phyloP scores from a whole-genome alignment of 805 yeast species.

The Candida insectalens region DNA sequence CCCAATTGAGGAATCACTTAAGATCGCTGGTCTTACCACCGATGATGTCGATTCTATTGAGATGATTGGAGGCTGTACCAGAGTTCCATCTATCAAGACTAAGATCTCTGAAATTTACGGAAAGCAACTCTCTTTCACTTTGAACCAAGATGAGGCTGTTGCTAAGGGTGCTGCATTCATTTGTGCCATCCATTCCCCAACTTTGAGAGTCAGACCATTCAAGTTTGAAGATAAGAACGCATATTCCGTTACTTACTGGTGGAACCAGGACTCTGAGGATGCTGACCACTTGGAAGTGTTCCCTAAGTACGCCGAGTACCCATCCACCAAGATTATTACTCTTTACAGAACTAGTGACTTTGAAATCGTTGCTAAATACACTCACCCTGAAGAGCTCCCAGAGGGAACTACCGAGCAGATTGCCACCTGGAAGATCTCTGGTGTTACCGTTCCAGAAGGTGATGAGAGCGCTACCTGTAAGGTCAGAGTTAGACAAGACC shows the following conservation, averaged over 20 bases:
- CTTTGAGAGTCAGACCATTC: slow-evolving; percentile 97
- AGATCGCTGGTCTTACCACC: slow-evolving; percentile 61
- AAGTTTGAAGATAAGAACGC: slow-evolving; percentile 93
- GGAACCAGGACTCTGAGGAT: slow-evolving; percentile 93
- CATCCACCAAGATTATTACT: slow-evolving; percentile 92
- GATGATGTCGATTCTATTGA: slow-evolving; percentile 85
- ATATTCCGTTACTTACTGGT: slow-evolving; percentile 84
- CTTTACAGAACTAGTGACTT: slow-evolving; percentile 88
- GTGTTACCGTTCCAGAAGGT: slow-evolving; percentile 74
- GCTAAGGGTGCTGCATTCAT: slow-evolving; percentile 99
- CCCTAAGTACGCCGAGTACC: slow-evolving; percentile 89
- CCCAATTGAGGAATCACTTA: slow-evolving; percentile 77
- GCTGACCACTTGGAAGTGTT: slow-evolving; percentile 90
- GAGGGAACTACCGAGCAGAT: slow-evolving; percentile 53
- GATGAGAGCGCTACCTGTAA: slow-evolving; percentile 75
- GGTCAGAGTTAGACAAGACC: slow-evolving; percentile 93
- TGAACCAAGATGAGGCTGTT: slow-evolving; percentile 98
- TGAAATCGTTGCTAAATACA: slow-evolving; percentile 76
- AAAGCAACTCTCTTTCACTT: slow-evolving; percentile 81
- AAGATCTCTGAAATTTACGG: slow-evolving; percentile 73
- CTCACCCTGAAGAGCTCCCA: slow-evolving; percentile 66
- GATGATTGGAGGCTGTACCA: slow-evolving; percentile 96
- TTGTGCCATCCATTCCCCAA: slow-evolving; percentile 98
- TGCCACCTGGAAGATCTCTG: slow-evolving; percentile 80
- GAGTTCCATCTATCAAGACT: slow-evolving; percentile 90